These are phyloP conservation scores for Aureobasidium sp. DNA, from an alignment of 2,329 filamentous ascomycete genomes.

Conservation along the genomic window DNA sequence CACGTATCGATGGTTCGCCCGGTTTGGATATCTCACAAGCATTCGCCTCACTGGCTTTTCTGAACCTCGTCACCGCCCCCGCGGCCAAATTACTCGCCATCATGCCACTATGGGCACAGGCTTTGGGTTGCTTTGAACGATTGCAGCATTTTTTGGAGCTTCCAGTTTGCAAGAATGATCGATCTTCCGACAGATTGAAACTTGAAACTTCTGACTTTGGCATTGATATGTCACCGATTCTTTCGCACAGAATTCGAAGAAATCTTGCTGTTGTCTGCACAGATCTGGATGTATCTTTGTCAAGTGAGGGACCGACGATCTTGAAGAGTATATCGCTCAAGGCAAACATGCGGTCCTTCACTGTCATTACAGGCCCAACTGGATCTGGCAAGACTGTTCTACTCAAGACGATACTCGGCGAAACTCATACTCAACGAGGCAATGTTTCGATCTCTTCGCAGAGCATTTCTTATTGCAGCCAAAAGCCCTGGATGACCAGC, in stretches of 20 bases:
- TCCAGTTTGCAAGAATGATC: neutral
- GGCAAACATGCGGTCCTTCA: neutral
- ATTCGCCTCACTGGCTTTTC: neutral
- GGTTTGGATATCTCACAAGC: neutral
- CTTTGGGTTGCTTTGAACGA: neutral
- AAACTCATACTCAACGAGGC: neutral
- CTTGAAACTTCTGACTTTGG: neutral
- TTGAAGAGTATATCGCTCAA: neutral
- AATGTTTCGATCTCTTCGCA: neutral
- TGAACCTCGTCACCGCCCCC: neutral
- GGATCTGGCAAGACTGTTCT: constrained; percentile 1
- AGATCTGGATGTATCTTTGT: neutral
- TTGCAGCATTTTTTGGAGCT: neutral
- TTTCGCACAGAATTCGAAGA: neutral
- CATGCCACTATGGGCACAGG: neutral
- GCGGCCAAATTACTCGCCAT: neutral
- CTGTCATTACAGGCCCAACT: neutral
- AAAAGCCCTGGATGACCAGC: neutral
- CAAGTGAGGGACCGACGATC: neutral
- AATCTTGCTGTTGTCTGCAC: neutral
- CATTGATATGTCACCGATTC: neutral
- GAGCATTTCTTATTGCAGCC: neutral
- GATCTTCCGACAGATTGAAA: neutral
- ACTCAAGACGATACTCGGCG: neutral
- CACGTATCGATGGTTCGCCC: neutral